Percentiles rank a stretch among this genome's conserved stretches.
Conservation (phyloP, 2,329 filamentous ascomycete species). For the Polytolypa hystricis region DNA sequence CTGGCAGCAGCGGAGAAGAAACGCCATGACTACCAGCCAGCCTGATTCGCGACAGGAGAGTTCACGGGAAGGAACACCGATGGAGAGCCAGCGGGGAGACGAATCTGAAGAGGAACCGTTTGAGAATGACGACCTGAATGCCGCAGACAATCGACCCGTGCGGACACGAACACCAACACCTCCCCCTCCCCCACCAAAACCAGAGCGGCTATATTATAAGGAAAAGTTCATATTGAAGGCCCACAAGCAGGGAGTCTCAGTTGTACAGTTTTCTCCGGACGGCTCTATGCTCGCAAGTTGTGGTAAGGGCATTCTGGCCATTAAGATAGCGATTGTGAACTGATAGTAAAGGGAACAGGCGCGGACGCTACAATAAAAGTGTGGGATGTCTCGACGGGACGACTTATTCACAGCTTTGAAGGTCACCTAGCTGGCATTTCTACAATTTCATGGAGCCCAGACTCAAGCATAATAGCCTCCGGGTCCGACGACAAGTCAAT, state of each 20-base stretch:
- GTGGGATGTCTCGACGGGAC: conserved; percentile 71
- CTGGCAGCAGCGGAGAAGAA: conserved; percentile 3
- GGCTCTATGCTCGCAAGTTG: conserved; percentile 81
- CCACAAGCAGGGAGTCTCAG: conserved; percentile 67
- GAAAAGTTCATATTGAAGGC: conserved; percentile 62
- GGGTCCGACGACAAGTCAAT: conserved; percentile 96
- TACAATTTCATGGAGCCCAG: conserved; percentile 86
- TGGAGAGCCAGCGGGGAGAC: conserved; percentile 1
- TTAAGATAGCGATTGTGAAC: not conserved
- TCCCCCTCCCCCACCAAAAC: conserved; percentile 37
- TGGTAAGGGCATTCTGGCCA: conserved; percentile 37
- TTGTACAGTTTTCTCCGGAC: conserved; percentile 84
- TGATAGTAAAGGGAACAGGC: conserved; percentile 32
- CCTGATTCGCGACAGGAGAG: too few species aligned
- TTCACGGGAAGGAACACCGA: conserved; percentile 1
- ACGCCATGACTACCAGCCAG: not conserved
- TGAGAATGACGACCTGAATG: conserved; percentile 4
- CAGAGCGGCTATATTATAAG: conserved; percentile 54
- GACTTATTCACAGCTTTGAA: conserved; percentile 75
- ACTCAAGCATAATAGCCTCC: conserved; percentile 75
- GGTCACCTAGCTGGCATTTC: conserved; percentile 89
- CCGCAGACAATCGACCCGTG: conserved; percentile 5
- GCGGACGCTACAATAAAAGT: conserved; percentile 86
- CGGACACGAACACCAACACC: conserved; percentile 28
- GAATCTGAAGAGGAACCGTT: conserved; percentile 3